These are phyloP conservation scores for Daldinia grandis DNA, from an alignment of 495 filamentous ascomycete species.

Conservation along the genomic window DNA sequence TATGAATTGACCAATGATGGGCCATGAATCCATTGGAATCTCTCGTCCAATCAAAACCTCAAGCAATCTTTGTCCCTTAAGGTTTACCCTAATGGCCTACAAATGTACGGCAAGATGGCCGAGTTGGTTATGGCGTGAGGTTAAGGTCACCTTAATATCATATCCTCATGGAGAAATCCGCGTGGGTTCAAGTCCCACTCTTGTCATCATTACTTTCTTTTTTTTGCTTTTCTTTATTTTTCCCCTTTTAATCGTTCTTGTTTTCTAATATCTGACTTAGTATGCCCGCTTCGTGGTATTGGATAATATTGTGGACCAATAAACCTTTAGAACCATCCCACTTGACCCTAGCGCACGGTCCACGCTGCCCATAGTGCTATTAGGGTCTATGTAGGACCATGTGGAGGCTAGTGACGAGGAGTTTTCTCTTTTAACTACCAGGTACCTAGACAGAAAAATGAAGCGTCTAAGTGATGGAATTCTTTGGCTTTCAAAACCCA, in stretches of 20 bases:
- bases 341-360: background rate
- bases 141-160: slow-evolving; percentile 50
- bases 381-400: background rate
- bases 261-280: background rate
- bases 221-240: background rate
- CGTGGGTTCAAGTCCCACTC: slow-evolving; percentile 57
- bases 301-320: too few species aligned
- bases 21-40: too few species aligned
- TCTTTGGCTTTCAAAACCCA: background rate
- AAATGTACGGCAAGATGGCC: slow-evolving; percentile 49
- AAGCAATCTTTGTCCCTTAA: too few species aligned
- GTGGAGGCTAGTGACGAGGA: background rate
- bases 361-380: background rate
- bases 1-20: too few species aligned
- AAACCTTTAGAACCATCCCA: background rate
- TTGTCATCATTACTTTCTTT: slow-evolving; percentile 39
- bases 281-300: too few species aligned
- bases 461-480: background rate
- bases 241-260: too few species aligned
- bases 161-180: slow-evolving; percentile 51
- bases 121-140: slow-evolving; percentile 57
- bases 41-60: too few species aligned
- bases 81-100: background rate
- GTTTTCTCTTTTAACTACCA: background rate
- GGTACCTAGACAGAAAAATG: background rate